phyloP scores from a whole-genome alignment of 495 filamentous ascomycete genomes.

The Aspergillus wentii region DNA sequence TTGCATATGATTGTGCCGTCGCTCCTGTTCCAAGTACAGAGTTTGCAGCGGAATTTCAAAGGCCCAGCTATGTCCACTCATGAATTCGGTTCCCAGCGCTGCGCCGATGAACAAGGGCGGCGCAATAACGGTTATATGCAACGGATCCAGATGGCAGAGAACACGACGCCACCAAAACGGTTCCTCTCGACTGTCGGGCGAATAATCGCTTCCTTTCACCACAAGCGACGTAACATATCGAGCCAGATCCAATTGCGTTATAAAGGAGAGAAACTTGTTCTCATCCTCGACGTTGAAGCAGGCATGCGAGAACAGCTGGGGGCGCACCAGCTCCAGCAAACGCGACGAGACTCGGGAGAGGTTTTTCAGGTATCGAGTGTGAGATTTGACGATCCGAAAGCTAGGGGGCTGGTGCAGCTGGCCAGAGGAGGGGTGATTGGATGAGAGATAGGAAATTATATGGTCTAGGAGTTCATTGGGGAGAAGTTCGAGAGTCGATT shows the following conservation, averaged over 20 bases:
- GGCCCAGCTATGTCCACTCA: slow-evolving; percentile 33
- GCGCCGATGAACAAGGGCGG: slow-evolving; percentile 28
- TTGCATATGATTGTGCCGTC: background rate
- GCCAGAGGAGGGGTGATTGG: slow-evolving; percentile 22
- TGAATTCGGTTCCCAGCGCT: slow-evolving; percentile 21
- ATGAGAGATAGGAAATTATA: slow-evolving; percentile 26
- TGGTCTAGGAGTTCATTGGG: slow-evolving; percentile 40
- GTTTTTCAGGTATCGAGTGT: slow-evolving; percentile 26
- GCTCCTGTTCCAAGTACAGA: slow-evolving; percentile 20
- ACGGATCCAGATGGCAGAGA: slow-evolving; percentile 23
- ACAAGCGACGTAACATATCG: slow-evolving; percentile 31
- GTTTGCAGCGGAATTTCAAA: slow-evolving; percentile 35
- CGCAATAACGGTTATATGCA: slow-evolving; percentile 28
- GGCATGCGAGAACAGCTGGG: slow-evolving; percentile 29
- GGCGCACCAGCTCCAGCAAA: slow-evolving; percentile 24
- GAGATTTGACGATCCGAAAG: slow-evolving; percentile 14
- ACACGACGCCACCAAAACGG: slow-evolving; percentile 29
- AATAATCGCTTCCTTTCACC: slow-evolving; percentile 12
- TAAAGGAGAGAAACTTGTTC: slow-evolving; percentile 22
- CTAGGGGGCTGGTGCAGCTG: slow-evolving; percentile 22
- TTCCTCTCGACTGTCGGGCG: slow-evolving; percentile 8
- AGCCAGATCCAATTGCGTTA: slow-evolving; percentile 16
- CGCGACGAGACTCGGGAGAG: slow-evolving; percentile 21
- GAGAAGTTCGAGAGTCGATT: slow-evolving; percentile 15
- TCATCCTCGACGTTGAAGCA: slow-evolving; percentile 24